Conservation (phyloP, 1,139 yeast species). For the Hemisphaericaspora xylanilytica region DNA sequence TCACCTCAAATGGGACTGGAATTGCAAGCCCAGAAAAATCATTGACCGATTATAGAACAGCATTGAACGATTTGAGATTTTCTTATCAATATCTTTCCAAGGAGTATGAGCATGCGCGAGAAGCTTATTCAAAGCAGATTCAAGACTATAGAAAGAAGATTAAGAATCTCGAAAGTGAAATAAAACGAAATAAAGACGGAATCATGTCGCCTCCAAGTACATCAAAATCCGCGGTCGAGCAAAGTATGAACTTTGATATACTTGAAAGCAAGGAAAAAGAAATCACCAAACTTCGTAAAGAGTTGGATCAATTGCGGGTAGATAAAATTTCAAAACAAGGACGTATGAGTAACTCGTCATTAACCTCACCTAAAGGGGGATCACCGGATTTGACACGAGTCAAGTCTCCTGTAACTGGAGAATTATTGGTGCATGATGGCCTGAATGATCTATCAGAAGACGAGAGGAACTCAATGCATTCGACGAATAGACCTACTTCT, state of each 20-base stretch:
- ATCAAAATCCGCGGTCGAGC: too few relatives aligned
- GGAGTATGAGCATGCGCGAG: constrained; percentile 58
- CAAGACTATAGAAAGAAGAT: constrained; percentile 50
- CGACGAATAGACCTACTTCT: constrained; percentile 17
- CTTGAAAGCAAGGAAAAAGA: constrained; percentile 45
- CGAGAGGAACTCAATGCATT: constrained; percentile 4
- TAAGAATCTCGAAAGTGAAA: constrained; percentile 43
- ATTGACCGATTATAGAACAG: constrained; percentile 49
- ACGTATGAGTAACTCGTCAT: constrained; percentile 6
- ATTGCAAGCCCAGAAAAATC: constrained; percentile 20
- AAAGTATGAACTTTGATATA: constrained; percentile 12
- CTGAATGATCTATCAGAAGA: constrained; percentile 4
- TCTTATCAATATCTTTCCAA: constrained; percentile 61
- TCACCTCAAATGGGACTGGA: constrained; percentile 21
- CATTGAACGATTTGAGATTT: constrained; percentile 59
- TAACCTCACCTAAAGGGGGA: constrained; percentile 6
- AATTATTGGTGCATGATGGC: constrained; percentile 7
- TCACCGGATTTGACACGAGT: constrained; percentile 6
- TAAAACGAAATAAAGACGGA: constrained; percentile 2
- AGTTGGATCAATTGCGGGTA: constrained; percentile 47
- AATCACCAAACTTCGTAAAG: constrained; percentile 44
- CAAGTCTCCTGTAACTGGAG: constrained; percentile 29
- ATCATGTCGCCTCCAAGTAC: constrained; percentile 4
- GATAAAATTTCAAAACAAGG: constrained; percentile 38
- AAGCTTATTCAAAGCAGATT: constrained; percentile 45